A percentile compares a stretch with the other conserved stretches of the same genome.
Conservation (phyloP, 1,284 basidiomycete genomes). For the Anthracocystis panici-leucophaei region DNA sequence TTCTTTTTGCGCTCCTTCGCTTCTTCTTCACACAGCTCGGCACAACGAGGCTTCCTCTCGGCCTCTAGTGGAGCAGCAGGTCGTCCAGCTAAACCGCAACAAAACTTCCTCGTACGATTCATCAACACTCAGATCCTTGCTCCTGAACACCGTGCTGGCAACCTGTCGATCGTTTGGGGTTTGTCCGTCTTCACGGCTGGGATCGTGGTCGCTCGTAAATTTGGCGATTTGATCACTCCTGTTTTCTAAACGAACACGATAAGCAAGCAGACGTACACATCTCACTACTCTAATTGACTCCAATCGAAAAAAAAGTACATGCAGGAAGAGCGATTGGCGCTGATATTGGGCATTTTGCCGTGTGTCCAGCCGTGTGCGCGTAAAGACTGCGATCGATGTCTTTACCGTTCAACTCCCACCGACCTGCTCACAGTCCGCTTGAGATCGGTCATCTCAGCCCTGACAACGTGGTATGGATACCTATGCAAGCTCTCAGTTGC, state of each 20-base stretch:
- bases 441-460: not conserved
- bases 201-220: constrained; percentile 58
- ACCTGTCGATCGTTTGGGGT: constrained; percentile 63
- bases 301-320: too few relatives aligned
- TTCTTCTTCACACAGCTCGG: too few relatives aligned
- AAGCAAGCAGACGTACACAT: too few relatives aligned
- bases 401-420: not conserved
- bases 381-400: too few relatives aligned
- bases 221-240: constrained; percentile 59
- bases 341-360: too few relatives aligned
- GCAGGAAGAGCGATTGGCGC: too few relatives aligned
- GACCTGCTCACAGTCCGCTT: too few relatives aligned
- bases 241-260: too few relatives aligned
- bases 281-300: too few relatives aligned
- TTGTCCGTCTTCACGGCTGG: constrained; percentile 59
- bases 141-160: constrained; percentile 64
- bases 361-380: too few relatives aligned
- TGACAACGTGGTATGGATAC: too few relatives aligned
- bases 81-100: constrained; percentile 22
- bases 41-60: constrained; percentile 52
- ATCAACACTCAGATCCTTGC: constrained; percentile 57
- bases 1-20: not conserved
- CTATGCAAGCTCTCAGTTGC: too few relatives aligned
- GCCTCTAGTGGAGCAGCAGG: not conserved
- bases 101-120: constrained; percentile 52